phyloP scores from a whole-genome alignment of 2,329 filamentous ascomycete species.

The Aspergillus carbonarius region DNA sequence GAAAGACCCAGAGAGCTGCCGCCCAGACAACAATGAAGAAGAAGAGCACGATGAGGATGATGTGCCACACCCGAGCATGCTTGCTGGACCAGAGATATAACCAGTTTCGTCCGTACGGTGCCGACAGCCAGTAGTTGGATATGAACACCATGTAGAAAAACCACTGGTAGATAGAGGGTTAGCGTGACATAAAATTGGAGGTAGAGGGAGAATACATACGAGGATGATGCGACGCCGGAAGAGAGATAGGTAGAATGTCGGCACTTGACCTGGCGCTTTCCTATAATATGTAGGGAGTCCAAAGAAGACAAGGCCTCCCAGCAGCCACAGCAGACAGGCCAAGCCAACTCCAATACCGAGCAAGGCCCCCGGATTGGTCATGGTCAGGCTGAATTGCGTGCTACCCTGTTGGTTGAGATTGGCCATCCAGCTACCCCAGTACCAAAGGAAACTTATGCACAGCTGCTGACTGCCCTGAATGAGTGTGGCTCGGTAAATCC shows the following conservation, averaged over 20 bases:
- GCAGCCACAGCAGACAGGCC: constrained; percentile 2
- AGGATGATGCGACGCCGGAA: constrained; percentile 4
- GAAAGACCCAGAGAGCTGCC: constrained; percentile 46
- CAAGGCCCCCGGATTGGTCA: background rate
- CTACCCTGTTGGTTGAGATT: constrained; percentile 1
- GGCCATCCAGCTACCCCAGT: constrained; percentile 8
- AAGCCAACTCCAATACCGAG: constrained; percentile 1
- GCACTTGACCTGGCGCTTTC: background rate
- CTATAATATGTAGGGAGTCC: constrained; percentile 2
- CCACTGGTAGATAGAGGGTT: constrained; percentile 51
- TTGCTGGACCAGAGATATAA: constrained; percentile 57
- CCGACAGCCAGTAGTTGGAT: constrained; percentile 65
- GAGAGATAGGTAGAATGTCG: constrained; percentile 5
- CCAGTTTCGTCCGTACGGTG: constrained; percentile 67
- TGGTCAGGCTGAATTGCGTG: background rate
- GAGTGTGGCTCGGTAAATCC: constrained; percentile 4
- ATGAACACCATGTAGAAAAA: constrained; percentile 63
- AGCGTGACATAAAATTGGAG: constrained; percentile 39
- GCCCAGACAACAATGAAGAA: constrained; percentile 59
- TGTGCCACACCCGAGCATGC: constrained; percentile 55
- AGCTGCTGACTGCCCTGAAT: constrained; percentile 7
- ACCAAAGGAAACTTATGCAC: constrained; percentile 6
- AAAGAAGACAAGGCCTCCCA: constrained; percentile 3
- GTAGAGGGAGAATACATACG: background rate
- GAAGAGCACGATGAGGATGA: constrained; percentile 51